Base-by-base conservation (phyloP, 2,329 filamentous ascomycete genomes). In the Fusarium pininemorale region DNA sequence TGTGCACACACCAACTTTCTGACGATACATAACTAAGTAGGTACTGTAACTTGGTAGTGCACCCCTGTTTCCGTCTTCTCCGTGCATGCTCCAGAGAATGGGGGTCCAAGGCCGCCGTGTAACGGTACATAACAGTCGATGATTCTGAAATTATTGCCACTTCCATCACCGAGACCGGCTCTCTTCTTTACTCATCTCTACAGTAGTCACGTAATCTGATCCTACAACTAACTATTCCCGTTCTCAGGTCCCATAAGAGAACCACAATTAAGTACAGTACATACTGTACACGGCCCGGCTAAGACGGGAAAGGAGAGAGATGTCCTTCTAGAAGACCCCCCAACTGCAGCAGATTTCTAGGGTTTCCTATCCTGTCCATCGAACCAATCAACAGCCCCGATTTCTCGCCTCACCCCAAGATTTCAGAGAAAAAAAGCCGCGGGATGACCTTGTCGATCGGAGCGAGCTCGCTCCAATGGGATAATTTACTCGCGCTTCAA, bases 271-370 rank as follows among this genome's bases (percentile, higher is more conserved):
- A 35, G n/a, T 16, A 10, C n/a, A 68, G n/a, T 16, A 10, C n/a
- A 68, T 8, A 9, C 16, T 37, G 10, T 22, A 22, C 24, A 44
- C 32, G 9, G 35, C 15, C 26, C 59, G 59, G 66, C 45, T 58
- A 65, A 69, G 35, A 64, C 50, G 42, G 58, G 50, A 51, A 22
- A 38, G 39, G 20, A 62, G 41, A 53, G 32, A 44, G 39, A 63
- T 47, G 47, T 66, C 59, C 68, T 78, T 78, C 76, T 78, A 77
- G 76, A 78, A 78, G 59, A 68, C 42, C 51, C 35, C 35, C 35
- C 35, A 72, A 59, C 58, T 74, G 71, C 58, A 63, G 58, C 39
- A 35, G 32, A 35, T 72, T 57, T 58, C 63, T 48, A 48, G 55
- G 51, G 57, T 73, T 68, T 71, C 71, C 70, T 68, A 42, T 68